These are phyloP conservation scores for Lagerstroemia speciosa DNA, from an alignment of 345 rosid genomes.

Conservation along the genomic window DNA sequence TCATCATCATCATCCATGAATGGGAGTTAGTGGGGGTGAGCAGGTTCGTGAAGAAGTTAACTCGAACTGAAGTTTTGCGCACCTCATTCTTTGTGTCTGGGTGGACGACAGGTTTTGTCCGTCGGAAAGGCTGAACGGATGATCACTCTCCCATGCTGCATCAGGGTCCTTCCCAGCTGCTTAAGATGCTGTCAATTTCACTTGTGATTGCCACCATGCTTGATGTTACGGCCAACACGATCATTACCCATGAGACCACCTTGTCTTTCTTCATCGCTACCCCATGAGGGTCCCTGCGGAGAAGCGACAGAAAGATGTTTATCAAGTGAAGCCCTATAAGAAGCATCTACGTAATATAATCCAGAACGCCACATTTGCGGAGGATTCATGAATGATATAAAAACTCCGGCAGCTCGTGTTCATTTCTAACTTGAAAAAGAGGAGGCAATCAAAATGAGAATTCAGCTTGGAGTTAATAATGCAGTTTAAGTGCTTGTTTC, in stretches of 20 bases:
- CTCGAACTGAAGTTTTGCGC: background rate
- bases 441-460: too few species aligned
- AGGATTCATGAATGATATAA: background rate
- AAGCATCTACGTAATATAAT: background rate
- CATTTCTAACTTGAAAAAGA: too few species aligned
- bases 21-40: too few species aligned
- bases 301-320: background rate
- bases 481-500: too few species aligned
- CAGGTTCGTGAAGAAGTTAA: background rate
- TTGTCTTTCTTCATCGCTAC: slow-evolving; percentile 46
- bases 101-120: background rate
- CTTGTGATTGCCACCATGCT: slow-evolving; percentile 55
- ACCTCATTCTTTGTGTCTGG: background rate
- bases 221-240: slow-evolving; percentile 39
- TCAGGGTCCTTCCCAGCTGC: slow-evolving; percentile 7
- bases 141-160: slow-evolving; percentile 3
- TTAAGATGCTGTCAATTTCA: slow-evolving; percentile 36
- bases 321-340: background rate
- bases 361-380: background rate
- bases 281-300: slow-evolving; percentile 41
- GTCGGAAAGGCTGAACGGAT: background rate
- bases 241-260: slow-evolving; percentile 47
- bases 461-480: too few species aligned
- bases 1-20: too few species aligned
- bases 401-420: too few species aligned